Conservation (phyloP, 768 basidiomycete genomes). For the Lentinula lateritia region DNA sequence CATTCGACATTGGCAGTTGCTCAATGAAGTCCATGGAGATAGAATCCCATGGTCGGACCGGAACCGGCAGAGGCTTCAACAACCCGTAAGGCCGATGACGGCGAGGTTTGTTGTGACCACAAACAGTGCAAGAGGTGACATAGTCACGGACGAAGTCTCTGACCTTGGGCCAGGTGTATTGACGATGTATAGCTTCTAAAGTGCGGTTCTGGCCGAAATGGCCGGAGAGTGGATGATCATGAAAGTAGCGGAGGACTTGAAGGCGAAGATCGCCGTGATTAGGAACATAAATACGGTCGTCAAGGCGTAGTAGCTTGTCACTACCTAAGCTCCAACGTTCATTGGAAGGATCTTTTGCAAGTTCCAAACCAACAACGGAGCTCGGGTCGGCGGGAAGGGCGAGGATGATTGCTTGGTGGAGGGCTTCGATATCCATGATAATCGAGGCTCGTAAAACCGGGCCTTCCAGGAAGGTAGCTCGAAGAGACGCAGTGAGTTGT, state of each 20-base stretch:
- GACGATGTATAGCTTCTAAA: neutral
- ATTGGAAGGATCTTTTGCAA: neutral
- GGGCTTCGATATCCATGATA: constrained; percentile 14
- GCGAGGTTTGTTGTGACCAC: constrained; percentile 15
- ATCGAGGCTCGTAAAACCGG: constrained; percentile 13
- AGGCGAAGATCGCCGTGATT: constrained; percentile 15
- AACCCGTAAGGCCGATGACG: constrained; percentile 12
- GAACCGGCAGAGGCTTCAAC: constrained; percentile 18
- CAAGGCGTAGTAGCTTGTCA: neutral
- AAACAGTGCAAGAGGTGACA: constrained; percentile 21
- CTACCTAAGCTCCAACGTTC: neutral
- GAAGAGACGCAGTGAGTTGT: constrained; percentile 14
- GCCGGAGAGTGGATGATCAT: constrained; percentile 21
- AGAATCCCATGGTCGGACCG: constrained; percentile 13
- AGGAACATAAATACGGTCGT: constrained; percentile 6
- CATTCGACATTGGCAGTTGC: constrained; percentile 16
- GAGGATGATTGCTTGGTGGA: constrained; percentile 13
- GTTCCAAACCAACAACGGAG: neutral
- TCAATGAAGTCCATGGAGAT: constrained; percentile 22
- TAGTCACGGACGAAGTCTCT: constrained; percentile 9
- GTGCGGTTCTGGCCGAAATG: constrained; percentile 27
- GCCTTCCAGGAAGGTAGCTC: constrained; percentile 9
- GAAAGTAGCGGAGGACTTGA: constrained; percentile 14
- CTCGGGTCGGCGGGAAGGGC: neutral
- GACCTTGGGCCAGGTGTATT: constrained; percentile 6